These are phyloP conservation scores for Rhodosporidiobolus sp. DNA, from an alignment of 768 basidiomycete genomes.

Conservation along the genomic window DNA sequence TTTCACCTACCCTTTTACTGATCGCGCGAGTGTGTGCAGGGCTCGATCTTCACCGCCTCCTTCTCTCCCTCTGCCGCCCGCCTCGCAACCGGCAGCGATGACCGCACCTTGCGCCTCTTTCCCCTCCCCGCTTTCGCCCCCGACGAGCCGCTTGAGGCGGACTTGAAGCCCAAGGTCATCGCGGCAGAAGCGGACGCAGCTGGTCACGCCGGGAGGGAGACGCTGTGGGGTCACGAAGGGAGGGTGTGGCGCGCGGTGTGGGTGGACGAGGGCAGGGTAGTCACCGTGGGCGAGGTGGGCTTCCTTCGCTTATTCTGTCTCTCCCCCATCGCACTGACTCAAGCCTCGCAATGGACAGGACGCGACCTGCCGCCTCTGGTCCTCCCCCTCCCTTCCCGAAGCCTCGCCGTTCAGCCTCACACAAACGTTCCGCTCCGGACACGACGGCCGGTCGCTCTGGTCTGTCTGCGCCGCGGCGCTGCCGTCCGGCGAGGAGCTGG, in stretches of 20 bases:
- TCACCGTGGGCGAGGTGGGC: slow-evolving; percentile 8
- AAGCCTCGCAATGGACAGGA: slow-evolving; percentile 2
- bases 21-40: neutral
- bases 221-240: slow-evolving; percentile 24
- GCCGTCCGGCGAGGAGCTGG: neutral
- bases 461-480: neutral
- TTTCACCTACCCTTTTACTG: neutral
- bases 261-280: neutral
- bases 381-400: neutral
- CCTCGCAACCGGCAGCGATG: slow-evolving; percentile 21
- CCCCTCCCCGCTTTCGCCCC: neutral
- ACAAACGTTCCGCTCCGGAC: slow-evolving; percentile 9
- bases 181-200: neutral
- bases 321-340: neutral
- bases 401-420: neutral
- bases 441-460: slow-evolving; percentile 30
- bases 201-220: neutral
- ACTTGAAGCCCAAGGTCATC: neutral
- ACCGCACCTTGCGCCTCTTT: slow-evolving; percentile 24
- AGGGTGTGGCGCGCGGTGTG: slow-evolving; percentile 25
- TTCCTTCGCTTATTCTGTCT: too few relatives aligned
- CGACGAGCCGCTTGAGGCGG: neutral
- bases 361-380: slow-evolving; percentile 22
- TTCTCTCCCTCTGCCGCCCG: slow-evolving; percentile 7
- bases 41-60: slow-evolving; percentile 21